Percentiles rank a stretch among this genome's conserved stretches.
These are phyloP conservation scores for Pontederia crassipes DNA, from an alignment of 176 grass and related monocot genomes.

Conservation along the genomic window DNA sequence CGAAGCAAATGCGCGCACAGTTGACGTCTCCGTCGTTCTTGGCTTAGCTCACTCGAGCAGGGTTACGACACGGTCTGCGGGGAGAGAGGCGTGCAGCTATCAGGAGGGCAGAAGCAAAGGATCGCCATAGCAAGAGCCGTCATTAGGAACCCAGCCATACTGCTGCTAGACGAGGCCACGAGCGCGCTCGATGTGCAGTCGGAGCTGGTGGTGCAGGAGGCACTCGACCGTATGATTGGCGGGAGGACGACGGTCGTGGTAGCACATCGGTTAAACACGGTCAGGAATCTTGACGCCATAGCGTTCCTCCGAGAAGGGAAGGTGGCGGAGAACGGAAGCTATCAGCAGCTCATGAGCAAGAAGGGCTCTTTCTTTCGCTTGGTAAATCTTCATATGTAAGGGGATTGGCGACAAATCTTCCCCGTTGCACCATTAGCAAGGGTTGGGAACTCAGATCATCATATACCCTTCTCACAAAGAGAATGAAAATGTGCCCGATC, in stretches of 20 bases:
- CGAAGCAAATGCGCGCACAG: not conserved
- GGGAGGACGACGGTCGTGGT: slow-evolving; percentile 87
- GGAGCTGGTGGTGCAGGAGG: slow-evolving; percentile 91
- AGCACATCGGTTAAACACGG: slow-evolving; percentile 90
- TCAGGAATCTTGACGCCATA: slow-evolving; percentile 82
- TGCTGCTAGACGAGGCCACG: slow-evolving; percentile 94
- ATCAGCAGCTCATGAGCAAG: slow-evolving; percentile 88
- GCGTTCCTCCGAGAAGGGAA: slow-evolving; percentile 83
- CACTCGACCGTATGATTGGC: slow-evolving; percentile 86
- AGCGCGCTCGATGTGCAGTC: slow-evolving; percentile 96
- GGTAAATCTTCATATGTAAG: slow-evolving; percentile 64
- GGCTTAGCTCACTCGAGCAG: slow-evolving; percentile 66
- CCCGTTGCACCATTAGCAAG: too few relatives aligned
- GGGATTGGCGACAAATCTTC: not conserved
- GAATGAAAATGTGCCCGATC: too few relatives aligned
- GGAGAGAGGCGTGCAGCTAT: slow-evolving; percentile 75
- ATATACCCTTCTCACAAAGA: too few relatives aligned
- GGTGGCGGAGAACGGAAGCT: slow-evolving; percentile 74
- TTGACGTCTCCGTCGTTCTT: too few relatives aligned
- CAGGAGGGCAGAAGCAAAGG: slow-evolving; percentile 91
- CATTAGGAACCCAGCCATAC: slow-evolving; percentile 76
- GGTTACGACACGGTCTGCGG: slow-evolving; percentile 84
- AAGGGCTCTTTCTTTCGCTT: slow-evolving; percentile 91
- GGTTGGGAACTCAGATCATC: too few relatives aligned
- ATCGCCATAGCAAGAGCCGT: slow-evolving; percentile 95